Evolutionary conservation across 73 alveolate species (phyloP), one percentile per base, ranked within the genome.

Genomic region (Breviolum minutum): DNA sequence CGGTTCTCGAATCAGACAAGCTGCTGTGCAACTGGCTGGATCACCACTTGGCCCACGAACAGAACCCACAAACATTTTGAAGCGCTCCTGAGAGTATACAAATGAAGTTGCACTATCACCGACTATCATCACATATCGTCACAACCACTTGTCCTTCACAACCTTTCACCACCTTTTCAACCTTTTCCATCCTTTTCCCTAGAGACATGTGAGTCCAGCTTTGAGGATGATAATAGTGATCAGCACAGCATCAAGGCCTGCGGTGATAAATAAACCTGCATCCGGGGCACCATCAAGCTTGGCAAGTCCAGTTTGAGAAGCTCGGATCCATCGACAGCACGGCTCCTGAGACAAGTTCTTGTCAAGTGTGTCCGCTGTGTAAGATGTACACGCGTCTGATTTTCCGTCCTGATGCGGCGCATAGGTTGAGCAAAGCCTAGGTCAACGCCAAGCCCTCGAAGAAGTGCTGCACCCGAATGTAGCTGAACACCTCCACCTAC

Each of bases 401-500:
- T 40, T 40, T 40, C 5, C 54, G 54, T 17, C 88, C 97, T 29
- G 82, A 93, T 74, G 29, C 98, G 92, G 48, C 98, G 98, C 90
- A 93, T 63, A 7, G 98, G 92, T 48, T 93, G 89, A 5, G 98
- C 98, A n/a, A 93, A 74, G 91, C 70, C 63, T 27, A 93, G 91
- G 70, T 77, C 82, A 10, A 93, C 98, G 10, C 98, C 98, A 32
- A 93, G 92, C 54, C 77, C 91, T 13, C 61, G 91, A 66, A 93
- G 91, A 79, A 93, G 48, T 14, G 98, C 79, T 2, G 98, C 98
- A 12, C 98, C 98, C 7, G 92, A 60, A 68, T 93, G 98, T 68
- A 93, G 81, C 98, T 93, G 98, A 24, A 93, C 98, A 27, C 98
- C 98, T 17, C 98, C 98, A 60, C 98, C 98, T 29, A 93, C 74